These are phyloP conservation scores for Pleurotus sapidus DNA, from an alignment of 768 basidiomycete genomes.

Conservation along the genomic window DNA sequence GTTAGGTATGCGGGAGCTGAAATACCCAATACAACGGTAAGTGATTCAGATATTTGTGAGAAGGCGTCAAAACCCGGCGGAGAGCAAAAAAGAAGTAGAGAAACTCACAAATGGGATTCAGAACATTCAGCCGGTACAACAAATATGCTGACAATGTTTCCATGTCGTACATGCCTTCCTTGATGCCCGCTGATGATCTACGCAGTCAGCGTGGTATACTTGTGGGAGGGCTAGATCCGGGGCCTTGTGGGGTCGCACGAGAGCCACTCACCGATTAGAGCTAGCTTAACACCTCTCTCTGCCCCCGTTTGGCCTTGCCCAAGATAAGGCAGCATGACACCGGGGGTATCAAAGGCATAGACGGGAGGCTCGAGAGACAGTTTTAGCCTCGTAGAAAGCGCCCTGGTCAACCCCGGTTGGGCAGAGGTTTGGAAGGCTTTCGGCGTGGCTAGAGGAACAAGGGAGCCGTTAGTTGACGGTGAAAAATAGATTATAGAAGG, in stretches of 20 bases:
- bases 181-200: slow-evolving; percentile 74
- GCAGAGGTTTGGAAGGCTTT: slow-evolving; percentile 90
- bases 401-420: slow-evolving; percentile 87
- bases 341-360: slow-evolving; percentile 95
- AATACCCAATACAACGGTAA: neutral
- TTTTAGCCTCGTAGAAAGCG: slow-evolving; percentile 86
- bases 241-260: slow-evolving; percentile 12
- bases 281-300: slow-evolving; percentile 90
- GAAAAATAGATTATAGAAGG: slow-evolving; percentile 7
- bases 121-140: slow-evolving; percentile 77
- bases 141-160: slow-evolving; percentile 86
- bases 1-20: slow-evolving; percentile 69
- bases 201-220: neutral
- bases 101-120: slow-evolving; percentile 67
- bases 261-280: slow-evolving; percentile 76
- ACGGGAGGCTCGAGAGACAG: slow-evolving; percentile 77
- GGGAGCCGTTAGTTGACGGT: slow-evolving; percentile 4
- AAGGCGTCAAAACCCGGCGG: slow-evolving; percentile 8
- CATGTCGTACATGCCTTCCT: slow-evolving; percentile 85
- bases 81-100: slow-evolving; percentile 11
- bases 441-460: slow-evolving; percentile 52
- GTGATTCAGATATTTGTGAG: slow-evolving; percentile 8
- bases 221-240: slow-evolving; percentile 11
- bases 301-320: slow-evolving; percentile 83
- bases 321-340: slow-evolving; percentile 95